Conservation (phyloP, 225 moss, liverwort and hornwort species). For the Lunularia cruciata region DNA sequence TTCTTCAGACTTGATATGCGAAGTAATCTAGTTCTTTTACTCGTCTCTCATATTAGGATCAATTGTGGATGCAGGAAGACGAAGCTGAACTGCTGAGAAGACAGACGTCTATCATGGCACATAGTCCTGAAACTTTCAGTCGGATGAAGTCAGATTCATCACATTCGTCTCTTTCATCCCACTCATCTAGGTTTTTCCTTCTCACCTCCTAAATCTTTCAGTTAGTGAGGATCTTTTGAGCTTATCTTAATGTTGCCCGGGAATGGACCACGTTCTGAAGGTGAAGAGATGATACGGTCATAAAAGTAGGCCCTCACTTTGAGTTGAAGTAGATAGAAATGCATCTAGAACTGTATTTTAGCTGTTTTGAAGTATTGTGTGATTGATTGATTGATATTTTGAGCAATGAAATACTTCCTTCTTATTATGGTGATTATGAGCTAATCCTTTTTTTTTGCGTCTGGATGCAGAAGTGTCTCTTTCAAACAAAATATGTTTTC, state of each 20-base stretch:
- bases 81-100: conserved; percentile 30
- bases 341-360: too few species aligned
- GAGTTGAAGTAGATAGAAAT: too few species aligned
- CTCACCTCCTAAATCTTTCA: background rate
- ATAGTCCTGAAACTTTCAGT: conserved; percentile 23
- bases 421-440: background rate
- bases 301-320: too few species aligned
- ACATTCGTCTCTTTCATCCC: conserved; percentile 28
- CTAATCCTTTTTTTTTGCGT: too few species aligned
- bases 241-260: too few species aligned
- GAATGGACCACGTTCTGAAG: too few species aligned
- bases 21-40: too few species aligned
- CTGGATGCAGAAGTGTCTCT: conserved; percentile 32
- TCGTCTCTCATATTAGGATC: too few species aligned
- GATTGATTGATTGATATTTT: background rate
- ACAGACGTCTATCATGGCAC: conserved; percentile 30
- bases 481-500: conserved; percentile 21
- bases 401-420: background rate
- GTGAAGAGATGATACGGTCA: too few species aligned
- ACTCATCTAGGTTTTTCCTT: conserved; percentile 17
- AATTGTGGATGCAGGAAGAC: conserved; percentile 31
- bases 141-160: conserved; percentile 42
- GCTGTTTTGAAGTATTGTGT: too few species aligned
- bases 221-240: too few species aligned
- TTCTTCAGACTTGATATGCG: too few species aligned